Evolutionary conservation across 139 green algal genomes (phyloP).

Genomic region (Picochlorum sp.): DNA sequence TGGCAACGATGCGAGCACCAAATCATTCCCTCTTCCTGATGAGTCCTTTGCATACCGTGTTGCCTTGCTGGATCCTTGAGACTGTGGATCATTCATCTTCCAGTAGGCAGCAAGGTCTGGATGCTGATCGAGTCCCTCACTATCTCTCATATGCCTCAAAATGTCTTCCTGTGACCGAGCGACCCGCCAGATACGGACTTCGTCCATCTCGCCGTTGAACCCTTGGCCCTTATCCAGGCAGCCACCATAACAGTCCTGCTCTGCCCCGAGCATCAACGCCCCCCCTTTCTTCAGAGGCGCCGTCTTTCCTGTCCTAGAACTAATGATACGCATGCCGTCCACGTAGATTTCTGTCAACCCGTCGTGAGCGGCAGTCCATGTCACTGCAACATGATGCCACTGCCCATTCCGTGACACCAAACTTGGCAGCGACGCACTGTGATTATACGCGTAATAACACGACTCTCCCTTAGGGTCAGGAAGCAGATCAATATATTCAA

Average conservation of each 20-base stretch:
- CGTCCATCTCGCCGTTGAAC: slow-evolving; percentile 75
- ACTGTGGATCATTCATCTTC: slow-evolving; percentile 74
- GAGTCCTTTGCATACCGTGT: slow-evolving; percentile 49
- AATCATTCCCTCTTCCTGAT: slow-evolving; percentile 59
- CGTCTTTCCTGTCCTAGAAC: slow-evolving; percentile 44
- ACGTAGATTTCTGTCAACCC: slow-evolving; percentile 72
- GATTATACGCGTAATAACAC: slow-evolving; percentile 46
- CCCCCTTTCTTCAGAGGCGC: slow-evolving; percentile 48
- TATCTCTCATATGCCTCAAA: slow-evolving; percentile 53
- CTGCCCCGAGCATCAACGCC: slow-evolving; percentile 72
- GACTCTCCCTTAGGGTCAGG: slow-evolving; percentile 49
- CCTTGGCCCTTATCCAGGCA: slow-evolving; percentile 69
- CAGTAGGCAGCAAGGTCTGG: slow-evolving; percentile 70
- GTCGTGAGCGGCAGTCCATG: slow-evolving; percentile 51
- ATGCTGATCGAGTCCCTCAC: slow-evolving; percentile 35
- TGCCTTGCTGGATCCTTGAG: slow-evolving; percentile 26
- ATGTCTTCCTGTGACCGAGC: slow-evolving; percentile 68
- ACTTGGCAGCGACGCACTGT: slow-evolving; percentile 19
- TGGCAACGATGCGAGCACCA: slow-evolving; percentile 51
- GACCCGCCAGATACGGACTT: slow-evolving; percentile 66
- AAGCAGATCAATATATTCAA: slow-evolving; percentile 50
- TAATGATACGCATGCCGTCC: slow-evolving; percentile 57
- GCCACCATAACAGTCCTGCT: slow-evolving; percentile 85
- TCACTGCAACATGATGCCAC: slow-evolving; percentile 82
- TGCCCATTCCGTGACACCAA: slow-evolving; percentile 46